These are phyloP conservation scores for Amaranthus tricolor DNA, from an alignment of 179 eudicot genomes.

Conservation along the genomic window DNA sequence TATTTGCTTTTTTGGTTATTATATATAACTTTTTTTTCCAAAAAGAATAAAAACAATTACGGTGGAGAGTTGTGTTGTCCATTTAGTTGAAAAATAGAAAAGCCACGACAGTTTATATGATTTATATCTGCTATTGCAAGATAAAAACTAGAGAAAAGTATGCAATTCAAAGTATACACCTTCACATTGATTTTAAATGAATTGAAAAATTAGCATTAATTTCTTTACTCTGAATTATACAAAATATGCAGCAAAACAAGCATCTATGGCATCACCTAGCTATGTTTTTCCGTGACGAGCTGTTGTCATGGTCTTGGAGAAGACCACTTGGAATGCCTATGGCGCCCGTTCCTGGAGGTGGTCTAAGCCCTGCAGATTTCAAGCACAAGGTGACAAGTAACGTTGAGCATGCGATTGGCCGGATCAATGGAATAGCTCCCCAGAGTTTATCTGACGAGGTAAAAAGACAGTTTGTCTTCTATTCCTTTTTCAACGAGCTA, in stretches of 20 bases:
- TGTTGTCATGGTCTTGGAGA: slow-evolving; percentile 99
- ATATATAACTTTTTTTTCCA: too few species aligned
- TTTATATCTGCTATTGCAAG: too few species aligned
- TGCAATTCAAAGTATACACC: too few species aligned
- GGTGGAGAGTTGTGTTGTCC: not conserved
- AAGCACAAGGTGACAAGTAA: slow-evolving; percentile 80
- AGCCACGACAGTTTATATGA: not conserved
- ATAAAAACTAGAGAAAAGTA: too few species aligned
- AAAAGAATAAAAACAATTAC: too few species aligned
- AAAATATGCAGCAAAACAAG: slow-evolving; percentile 75
- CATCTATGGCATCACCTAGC: slow-evolving; percentile 97
- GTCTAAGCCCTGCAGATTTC: slow-evolving; percentile 77
- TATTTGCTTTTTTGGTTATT: too few species aligned
- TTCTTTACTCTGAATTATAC: slow-evolving; percentile 2
- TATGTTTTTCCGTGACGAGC: slow-evolving; percentile 99
- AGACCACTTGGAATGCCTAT: slow-evolving; percentile 90
- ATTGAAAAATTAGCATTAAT: too few species aligned
- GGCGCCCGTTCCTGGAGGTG: slow-evolving; percentile 77
- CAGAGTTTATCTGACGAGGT: slow-evolving; percentile 90
- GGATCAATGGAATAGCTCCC: slow-evolving; percentile 77
- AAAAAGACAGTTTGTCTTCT: slow-evolving; percentile 11
- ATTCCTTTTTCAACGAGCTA: not conserved
- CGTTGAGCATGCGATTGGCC: slow-evolving; percentile 69
- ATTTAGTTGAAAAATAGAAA: not conserved
- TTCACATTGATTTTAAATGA: too few species aligned